Percentiles rank a stretch among this genome's conserved stretches.
These are phyloP conservation scores for Puccinia coronata DNA, from an alignment of 1,284 basidiomycete genomes.

Conservation along the genomic window DNA sequence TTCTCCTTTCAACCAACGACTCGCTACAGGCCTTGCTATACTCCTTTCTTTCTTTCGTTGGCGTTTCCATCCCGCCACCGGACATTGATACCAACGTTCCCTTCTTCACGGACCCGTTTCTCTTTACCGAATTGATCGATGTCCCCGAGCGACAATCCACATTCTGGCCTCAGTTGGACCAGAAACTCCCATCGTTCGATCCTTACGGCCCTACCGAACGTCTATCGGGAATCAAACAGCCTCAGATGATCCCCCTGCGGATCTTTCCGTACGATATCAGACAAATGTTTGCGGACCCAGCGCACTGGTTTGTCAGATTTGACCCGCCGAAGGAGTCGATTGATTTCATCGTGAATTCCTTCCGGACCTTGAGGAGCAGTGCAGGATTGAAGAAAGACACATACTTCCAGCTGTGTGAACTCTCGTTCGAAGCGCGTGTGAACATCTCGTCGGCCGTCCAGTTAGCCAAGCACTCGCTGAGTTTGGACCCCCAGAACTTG, in stretches of 20 bases:
- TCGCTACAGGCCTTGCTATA: conserved; percentile 70
- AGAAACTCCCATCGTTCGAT: conserved; percentile 54
- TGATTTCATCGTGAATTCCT: conserved; percentile 54
- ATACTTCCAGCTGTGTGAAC: conserved; percentile 58
- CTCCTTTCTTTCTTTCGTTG: conserved; percentile 74
- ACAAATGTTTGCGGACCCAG: conserved; percentile 51
- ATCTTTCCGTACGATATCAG: conserved; percentile 53
- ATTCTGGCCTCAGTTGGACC: conserved; percentile 53
- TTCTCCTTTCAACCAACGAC: conserved; percentile 64
- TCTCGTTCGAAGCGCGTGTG: conserved; percentile 68
- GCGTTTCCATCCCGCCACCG: conserved; percentile 64
- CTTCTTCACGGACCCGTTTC: conserved; percentile 59
- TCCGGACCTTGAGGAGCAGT: conserved; percentile 57
- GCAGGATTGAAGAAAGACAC: conserved; percentile 57
- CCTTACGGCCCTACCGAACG: conserved; percentile 60
- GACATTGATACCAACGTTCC: conserved; percentile 59
- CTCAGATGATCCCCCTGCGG: conserved; percentile 54
- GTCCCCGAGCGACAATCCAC: conserved; percentile 51
- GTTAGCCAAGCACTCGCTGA: conserved; percentile 71
- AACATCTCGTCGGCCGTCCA: conserved; percentile 69
- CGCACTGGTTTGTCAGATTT: conserved; percentile 59
- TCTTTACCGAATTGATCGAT: conserved; percentile 54
- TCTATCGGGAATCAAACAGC: conserved; percentile 50
- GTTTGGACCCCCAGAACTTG: conserved; percentile 68
- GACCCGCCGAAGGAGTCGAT: conserved; percentile 51